A percentile compares a stretch with the other conserved stretches of the same genome.
Conservation (phyloP, 208 protist species). For the Leishmania aethiopica region DNA sequence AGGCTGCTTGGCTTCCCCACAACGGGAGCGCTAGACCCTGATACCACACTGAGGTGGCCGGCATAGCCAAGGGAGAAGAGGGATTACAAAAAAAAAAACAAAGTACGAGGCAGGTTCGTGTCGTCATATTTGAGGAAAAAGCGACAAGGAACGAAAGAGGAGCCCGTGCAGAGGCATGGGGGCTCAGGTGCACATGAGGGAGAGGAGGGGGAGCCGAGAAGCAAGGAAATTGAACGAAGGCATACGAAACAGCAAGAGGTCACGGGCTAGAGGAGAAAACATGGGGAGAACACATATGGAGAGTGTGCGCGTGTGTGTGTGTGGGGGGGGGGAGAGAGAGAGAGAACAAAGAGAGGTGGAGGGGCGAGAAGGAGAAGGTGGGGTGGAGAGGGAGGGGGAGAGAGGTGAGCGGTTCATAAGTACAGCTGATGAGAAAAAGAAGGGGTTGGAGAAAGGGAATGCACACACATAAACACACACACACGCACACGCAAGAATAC, state of each 20-base stretch:
- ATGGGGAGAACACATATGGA: not conserved
- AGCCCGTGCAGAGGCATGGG: not conserved
- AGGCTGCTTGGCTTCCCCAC: not conserved
- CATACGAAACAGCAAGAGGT: not conserved
- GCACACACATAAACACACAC: not conserved
- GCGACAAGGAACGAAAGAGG: constrained; percentile 6
- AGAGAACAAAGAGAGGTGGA: not conserved
- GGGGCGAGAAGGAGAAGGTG: not conserved
- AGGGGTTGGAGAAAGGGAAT: constrained; percentile 1
- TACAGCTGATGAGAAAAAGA: constrained; percentile 11
- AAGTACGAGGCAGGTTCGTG: not conserved
- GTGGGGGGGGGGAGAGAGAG: not conserved
- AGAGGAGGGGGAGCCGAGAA: not conserved
- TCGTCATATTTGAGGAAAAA: not conserved
- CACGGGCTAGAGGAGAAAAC: not conserved
- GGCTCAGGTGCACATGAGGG: not conserved
- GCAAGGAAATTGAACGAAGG: not conserved
- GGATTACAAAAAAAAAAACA: not conserved
- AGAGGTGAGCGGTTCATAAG: not conserved
- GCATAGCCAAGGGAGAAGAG: not conserved
- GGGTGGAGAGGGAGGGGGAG: not conserved
- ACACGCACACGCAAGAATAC: not conserved
- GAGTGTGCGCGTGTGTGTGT: too few relatives aligned
- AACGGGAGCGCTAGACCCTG: not conserved
- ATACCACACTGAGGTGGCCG: not conserved